Conservation (phyloP, 192 early-diverging fungal species). For the Linnemannia zychae region DNA sequence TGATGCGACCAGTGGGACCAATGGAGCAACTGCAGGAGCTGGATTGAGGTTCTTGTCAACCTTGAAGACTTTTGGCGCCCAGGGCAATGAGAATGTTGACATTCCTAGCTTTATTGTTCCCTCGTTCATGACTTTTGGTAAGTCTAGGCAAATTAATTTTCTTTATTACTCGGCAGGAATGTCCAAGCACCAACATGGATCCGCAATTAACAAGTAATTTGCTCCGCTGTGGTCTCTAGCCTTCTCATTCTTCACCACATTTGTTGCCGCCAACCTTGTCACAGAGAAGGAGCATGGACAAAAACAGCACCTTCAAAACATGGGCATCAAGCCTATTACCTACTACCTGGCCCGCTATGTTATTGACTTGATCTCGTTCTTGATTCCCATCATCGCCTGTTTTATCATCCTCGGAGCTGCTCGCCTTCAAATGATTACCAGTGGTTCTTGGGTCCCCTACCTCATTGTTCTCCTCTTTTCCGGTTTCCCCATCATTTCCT, state of each 20-base stretch:
- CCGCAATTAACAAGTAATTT: not conserved
- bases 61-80: constrained; percentile 43
- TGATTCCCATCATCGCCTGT: constrained; percentile 30
- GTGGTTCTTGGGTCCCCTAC: constrained; percentile 50
- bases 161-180: not conserved
- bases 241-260: constrained; percentile 49
- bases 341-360: constrained; percentile 56
- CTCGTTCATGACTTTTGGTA: constrained; percentile 56
- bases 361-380: constrained; percentile 37
- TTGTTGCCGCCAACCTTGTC: constrained; percentile 44
- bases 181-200: not conserved
- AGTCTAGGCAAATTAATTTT: constrained; percentile 6
- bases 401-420: constrained; percentile 41
- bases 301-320: constrained; percentile 47
- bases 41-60: constrained; percentile 33
- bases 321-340: constrained; percentile 37
- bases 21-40: constrained; percentile 15
- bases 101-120: constrained; percentile 51
- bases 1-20: constrained; percentile 30
- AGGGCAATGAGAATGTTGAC: constrained; percentile 51
- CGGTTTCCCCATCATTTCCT: constrained; percentile 46
- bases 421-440: constrained; percentile 48
- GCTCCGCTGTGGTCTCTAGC: constrained; percentile 9
- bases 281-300: constrained; percentile 52
- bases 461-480: constrained; percentile 41